These are phyloP conservation scores for Phytophthora vignae DNA, from an alignment of 352 stramenopile genomes.

Conservation along the genomic window DNA sequence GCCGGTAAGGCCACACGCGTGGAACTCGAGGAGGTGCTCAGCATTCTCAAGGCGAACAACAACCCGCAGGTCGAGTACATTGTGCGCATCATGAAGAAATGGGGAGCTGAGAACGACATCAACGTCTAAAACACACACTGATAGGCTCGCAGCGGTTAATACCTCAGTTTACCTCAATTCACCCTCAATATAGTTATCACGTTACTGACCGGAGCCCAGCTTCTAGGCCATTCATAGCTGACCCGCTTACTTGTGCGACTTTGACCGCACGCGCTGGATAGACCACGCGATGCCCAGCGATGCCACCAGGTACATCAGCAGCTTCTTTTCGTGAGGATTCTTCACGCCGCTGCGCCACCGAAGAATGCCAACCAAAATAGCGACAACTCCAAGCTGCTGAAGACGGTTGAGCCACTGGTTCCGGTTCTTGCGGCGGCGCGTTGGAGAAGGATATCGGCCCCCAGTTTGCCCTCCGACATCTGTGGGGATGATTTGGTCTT, in stretches of 20 bases:
- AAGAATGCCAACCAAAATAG: constrained; percentile 50
- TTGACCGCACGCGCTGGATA: constrained; percentile 57
- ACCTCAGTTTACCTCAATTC: constrained; percentile 19
- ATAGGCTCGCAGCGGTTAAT: background rate
- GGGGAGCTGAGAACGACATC: constrained; percentile 91
- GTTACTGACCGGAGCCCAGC: constrained; percentile 1
- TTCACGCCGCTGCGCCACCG: constrained; percentile 60
- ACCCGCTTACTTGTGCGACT: constrained; percentile 35
- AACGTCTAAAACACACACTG: constrained; percentile 51
- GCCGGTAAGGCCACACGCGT: constrained; percentile 90
- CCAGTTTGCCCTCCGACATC: constrained; percentile 39
- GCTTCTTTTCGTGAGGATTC: constrained; percentile 58
- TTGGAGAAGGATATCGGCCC: constrained; percentile 23
- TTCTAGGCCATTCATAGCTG: background rate
- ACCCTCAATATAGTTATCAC: background rate
- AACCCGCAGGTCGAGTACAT: constrained; percentile 97
- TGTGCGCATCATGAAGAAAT: constrained; percentile 97
- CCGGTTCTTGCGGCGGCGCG: constrained; percentile 25
- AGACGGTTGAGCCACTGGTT: constrained; percentile 48
- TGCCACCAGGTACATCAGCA: constrained; percentile 69
- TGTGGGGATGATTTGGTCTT: constrained; percentile 54
- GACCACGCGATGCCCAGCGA: constrained; percentile 72
- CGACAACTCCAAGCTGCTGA: constrained; percentile 48
- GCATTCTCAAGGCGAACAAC: constrained; percentile 94
- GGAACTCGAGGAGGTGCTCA: constrained; percentile 91